Base-by-base conservation (phyloP, 768 basidiomycete species). In the Amanita fuliginea region DNA sequence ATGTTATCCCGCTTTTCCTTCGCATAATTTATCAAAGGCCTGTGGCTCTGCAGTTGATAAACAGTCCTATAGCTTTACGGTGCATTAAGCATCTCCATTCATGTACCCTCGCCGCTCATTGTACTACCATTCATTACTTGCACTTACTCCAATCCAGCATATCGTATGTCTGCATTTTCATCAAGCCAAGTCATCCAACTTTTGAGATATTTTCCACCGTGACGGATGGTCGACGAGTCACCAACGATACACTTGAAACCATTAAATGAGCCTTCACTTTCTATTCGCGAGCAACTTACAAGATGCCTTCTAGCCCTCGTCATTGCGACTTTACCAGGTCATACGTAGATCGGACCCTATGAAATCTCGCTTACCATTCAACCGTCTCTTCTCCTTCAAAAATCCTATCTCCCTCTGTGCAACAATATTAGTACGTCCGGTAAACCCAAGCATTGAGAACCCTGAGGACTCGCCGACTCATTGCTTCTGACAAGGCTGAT, bases 401-500 rank as follows among this genome's bases (percentile, higher is more conserved):
- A 99, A 99, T 0, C 95, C 95, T 1, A 98, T 90, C 56, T 95
- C 88, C 33, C 91, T 74, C 80, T 90, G 59, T 5, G 47, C 34
- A 49, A 14, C 44, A 14, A 45, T 37, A 30, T 49, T 56, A 54
- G 51, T 21, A 26, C 14, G 44, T 6, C 46, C n/a, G 13, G 30
- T 6, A 10, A 36, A 51, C 30, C 33, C 34, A 19, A 41, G 6
- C n/a, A 4, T 18, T 4, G 7, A 28, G n/a, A 4, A 5, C 11
- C 9, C 30, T 30, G 30, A 11, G 40, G 22, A 59, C 68, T 3
- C 52, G 83, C 87, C 65, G 77, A 81, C 47, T 86, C 81, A 58
- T 98, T 99, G 56, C 91, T 94, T 21, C 96, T 74, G 1, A 98
- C 96, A 3, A 99, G 76, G 55, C 81, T 89, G 47, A 99, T 87